These are phyloP conservation scores for Metroxylon sagu DNA, from an alignment of 176 grass and related monocot genomes.

Conservation along the genomic window DNA sequence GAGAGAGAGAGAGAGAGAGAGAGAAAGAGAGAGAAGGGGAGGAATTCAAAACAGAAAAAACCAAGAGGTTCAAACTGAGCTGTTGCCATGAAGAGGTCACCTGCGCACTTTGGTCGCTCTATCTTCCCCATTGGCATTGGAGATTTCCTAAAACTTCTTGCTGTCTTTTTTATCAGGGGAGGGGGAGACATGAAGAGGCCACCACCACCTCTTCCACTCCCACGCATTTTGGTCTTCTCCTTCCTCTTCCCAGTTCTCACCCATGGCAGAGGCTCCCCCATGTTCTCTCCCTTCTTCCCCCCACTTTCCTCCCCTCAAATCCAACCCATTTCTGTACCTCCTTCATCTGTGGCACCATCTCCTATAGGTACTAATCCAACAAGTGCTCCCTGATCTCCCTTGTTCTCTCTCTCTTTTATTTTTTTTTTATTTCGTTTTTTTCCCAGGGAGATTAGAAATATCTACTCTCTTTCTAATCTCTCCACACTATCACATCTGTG, in stretches of 20 bases:
- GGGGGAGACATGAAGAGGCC: constrained; percentile 12
- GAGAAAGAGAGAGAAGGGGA: too few species aligned
- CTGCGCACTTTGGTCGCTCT: too few species aligned
- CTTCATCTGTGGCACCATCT: constrained; percentile 22
- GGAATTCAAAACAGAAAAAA: too few species aligned
- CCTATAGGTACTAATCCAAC: constrained; percentile 24
- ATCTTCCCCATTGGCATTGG: background rate
- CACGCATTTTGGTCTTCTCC: background rate
- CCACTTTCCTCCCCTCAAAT: background rate
- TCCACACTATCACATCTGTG: too few species aligned
- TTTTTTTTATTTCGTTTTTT: too few species aligned
- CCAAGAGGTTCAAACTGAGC: too few species aligned
- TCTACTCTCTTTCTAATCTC: too few species aligned
- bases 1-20: too few species aligned
- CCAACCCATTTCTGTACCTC: background rate
- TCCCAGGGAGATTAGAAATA: too few species aligned
- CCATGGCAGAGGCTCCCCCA: background rate
- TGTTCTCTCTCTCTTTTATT: too few species aligned
- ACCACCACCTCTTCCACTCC: background rate
- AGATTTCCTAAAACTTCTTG: constrained; percentile 1
- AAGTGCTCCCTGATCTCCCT: too few species aligned
- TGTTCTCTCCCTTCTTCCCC: background rate
- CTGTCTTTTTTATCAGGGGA: background rate
- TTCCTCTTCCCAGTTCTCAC: background rate
- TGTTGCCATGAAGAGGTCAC: too few species aligned